Conservation (phyloP, 2,329 filamentous ascomycete genomes). For the Chaetomiaceae sp. region DNA sequence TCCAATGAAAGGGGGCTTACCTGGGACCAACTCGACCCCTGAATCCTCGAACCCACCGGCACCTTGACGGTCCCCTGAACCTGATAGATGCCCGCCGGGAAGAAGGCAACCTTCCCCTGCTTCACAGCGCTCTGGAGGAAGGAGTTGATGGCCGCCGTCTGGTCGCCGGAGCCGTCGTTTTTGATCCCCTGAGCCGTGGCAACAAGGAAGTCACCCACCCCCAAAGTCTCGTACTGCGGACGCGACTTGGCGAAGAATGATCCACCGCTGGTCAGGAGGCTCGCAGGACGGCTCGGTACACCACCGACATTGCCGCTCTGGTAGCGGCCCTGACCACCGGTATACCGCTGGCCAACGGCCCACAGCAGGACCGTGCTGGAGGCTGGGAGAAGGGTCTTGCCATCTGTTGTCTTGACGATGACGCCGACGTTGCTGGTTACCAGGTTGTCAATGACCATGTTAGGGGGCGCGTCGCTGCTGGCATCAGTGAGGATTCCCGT, state of each 20-base stretch:
- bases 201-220: background rate
- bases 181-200: background rate
- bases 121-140: background rate
- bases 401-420: background rate
- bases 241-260: background rate
- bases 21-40: slow-evolving; percentile 29
- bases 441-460: slow-evolving; percentile 3
- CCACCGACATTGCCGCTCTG: slow-evolving; percentile 41
- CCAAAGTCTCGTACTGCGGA: background rate
- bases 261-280: background rate
- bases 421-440: background rate
- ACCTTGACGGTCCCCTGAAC: background rate
- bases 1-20: background rate
- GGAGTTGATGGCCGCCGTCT: background rate
- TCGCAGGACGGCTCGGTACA: slow-evolving; percentile 31
- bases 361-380: background rate
- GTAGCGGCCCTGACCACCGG: slow-evolving; percentile 37
- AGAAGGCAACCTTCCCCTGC: background rate
- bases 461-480: background rate
- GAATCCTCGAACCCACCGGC: background rate
- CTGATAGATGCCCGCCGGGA: background rate
- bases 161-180: background rate
- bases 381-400: background rate
- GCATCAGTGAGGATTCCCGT: slow-evolving; percentile 56
- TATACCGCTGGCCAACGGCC: slow-evolving; percentile 24